Evolutionary conservation across 352 stramenopile species (phyloP), one percentile per base, ranked within the genome.

Genomic region (Phytophthora kernoviae): DNA sequence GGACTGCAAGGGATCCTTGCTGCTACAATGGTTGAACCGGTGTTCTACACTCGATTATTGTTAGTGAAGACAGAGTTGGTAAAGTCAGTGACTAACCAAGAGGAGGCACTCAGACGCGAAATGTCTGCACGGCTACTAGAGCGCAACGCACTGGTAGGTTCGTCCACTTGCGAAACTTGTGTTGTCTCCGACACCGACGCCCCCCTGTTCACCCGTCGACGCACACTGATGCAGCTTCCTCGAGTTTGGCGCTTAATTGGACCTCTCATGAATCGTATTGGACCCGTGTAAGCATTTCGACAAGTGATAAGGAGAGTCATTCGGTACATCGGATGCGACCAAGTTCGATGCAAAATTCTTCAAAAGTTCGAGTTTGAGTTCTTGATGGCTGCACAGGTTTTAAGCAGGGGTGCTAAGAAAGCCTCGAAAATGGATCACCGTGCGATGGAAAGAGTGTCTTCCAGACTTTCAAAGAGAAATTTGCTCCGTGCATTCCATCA

Each of bases 1-100:
- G 94, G 94, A 8, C 55, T 97, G 9, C 90, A n/a, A 98, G 49
- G 93, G 94, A 46, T 71, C 62, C 7, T 47, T 93, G 37, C 56
- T 95, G 36, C 58, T 85, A 42, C 73, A 79, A 33, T 91, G 77
- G 70, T 81, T 49, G 79, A 86, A 22, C 81, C 81, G 0, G 17
- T 8, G 62, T 65, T 15, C 49, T 91, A 1, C 52, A 24, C 21
- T 86, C 81, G 0, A 63, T 91, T 34, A 52, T 87, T 33, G 75
- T 91, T 2, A 75, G 64, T 5, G 43, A 58, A 48, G 84, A 93
- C 34, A n/a, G 43, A 63, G 1, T 15, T 58, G 36, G 66, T 68
- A 6, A 47, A 71, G 17, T 88, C 81, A 8, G 10, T 55, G 3
- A 50, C 34, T 0, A 73, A 70, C 14, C 83, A 92, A 49, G 58